Conservation (phyloP, 1,139 yeast species). For the Magnusiomyces paraingens region DNA sequence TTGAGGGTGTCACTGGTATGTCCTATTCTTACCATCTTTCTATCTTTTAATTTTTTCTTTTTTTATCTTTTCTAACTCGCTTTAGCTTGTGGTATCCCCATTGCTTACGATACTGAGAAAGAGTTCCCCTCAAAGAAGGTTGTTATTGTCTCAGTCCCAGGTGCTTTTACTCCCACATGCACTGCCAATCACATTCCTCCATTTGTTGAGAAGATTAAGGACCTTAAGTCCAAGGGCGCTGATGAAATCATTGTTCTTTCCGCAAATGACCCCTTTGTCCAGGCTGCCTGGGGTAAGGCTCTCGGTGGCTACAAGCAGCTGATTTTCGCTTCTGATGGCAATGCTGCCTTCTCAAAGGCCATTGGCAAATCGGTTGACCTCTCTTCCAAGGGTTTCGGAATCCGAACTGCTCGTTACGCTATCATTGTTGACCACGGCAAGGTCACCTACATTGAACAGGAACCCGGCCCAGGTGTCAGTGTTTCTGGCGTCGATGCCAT, state of each 20-base stretch:
- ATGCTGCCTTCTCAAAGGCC: constrained; percentile 52
- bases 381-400: constrained; percentile 52
- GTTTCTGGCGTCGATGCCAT: constrained; percentile 60
- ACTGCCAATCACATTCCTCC: constrained; percentile 78
- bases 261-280: constrained; percentile 79
- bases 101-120: constrained; percentile 44
- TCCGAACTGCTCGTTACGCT: constrained; percentile 69
- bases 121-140: constrained; percentile 48
- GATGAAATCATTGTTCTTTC: constrained; percentile 66
- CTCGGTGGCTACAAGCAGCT: constrained; percentile 40
- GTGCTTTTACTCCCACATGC: constrained; percentile 90
- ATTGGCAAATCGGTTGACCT: constrained; percentile 57
- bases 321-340: constrained; percentile 70
- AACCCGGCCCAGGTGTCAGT: constrained; percentile 53
- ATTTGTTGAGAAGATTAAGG: constrained; percentile 46
- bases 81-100: constrained; percentile 49
- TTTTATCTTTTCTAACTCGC: not conserved
- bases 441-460: constrained; percentile 60
- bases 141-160: constrained; percentile 77
- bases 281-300: constrained; percentile 73
- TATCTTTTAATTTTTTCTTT: not conserved
- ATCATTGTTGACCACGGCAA: constrained; percentile 59
- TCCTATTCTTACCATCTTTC: constrained; percentile 37
- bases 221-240: constrained; percentile 62
- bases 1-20: constrained; percentile 38